Percentiles rank a stretch among this genome's conserved stretches.
Evolutionary conservation across 202 grass and related monocot genomes (phyloP).

Genomic region (Brachypodium distachyon): DNA sequence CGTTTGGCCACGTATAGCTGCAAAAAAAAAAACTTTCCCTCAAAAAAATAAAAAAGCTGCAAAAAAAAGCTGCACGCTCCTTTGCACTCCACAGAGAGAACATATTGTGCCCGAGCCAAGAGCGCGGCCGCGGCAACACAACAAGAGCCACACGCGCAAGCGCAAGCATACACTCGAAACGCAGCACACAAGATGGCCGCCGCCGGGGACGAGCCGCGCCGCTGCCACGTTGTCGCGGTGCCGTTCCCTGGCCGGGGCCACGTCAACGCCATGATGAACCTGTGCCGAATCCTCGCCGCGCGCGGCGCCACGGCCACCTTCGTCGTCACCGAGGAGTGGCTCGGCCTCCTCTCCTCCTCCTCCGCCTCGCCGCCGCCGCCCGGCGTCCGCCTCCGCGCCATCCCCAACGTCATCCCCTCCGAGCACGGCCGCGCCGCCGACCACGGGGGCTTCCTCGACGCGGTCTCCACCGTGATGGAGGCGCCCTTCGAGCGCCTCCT

Average conservation of each 20-base stretch:
- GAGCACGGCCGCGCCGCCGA: slow-evolving; percentile 58
- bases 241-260: slow-evolving; percentile 71
- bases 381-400: slow-evolving; percentile 40
- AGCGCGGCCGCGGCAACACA: neutral
- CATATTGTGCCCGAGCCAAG: neutral
- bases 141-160: neutral
- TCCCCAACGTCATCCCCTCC: slow-evolving; percentile 74
- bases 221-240: slow-evolving; percentile 62
- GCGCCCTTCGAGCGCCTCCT: slow-evolving; percentile 59
- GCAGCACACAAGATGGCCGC: neutral
- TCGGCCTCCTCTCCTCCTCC: slow-evolving; percentile 35
- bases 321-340: slow-evolving; percentile 81
- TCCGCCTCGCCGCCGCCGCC: neutral
- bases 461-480: slow-evolving; percentile 59
- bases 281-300: slow-evolving; percentile 46
- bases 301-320: slow-evolving; percentile 46
- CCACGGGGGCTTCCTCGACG: slow-evolving; percentile 51
- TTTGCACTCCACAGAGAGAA: no score
- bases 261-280: slow-evolving; percentile 74
- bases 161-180: neutral
- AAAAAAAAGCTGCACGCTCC: no score
- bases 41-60: no score
- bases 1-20: no score
- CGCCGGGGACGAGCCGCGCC: neutral
- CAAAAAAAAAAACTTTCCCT: no score